phyloP scores from a whole-genome alignment of 306 rosid genomes.

The Cucurbita ficifolia region DNA sequence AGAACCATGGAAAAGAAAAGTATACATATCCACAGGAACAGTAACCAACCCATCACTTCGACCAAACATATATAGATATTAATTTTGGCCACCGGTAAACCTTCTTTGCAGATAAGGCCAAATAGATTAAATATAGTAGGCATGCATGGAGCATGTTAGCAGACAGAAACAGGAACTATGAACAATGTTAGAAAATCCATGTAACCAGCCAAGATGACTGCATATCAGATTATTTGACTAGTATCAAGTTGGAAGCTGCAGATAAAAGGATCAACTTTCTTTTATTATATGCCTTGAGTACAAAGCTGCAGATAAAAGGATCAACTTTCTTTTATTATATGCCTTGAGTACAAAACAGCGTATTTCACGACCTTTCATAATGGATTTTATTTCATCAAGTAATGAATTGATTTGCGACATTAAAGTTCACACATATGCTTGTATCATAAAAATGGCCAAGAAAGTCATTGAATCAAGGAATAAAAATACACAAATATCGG shows the following conservation, averaged over 20 bases:
- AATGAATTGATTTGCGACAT: background rate
- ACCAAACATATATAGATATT: background rate
- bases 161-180: background rate
- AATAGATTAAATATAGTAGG: background rate
- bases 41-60: background rate
- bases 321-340: background rate
- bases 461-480: background rate
- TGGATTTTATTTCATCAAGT: background rate
- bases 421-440: background rate
- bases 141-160: background rate
- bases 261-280: background rate
- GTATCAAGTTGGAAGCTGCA: background rate
- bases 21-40: background rate
- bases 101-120: background rate
- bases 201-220: background rate
- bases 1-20: background rate
- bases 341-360: background rate
- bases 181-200: background rate
- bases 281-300: background rate
- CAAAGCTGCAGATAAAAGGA: background rate
- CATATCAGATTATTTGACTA: background rate
- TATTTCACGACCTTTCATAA: background rate
- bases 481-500: slow-evolving; percentile 41
- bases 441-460: background rate
- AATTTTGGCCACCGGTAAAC: background rate